Conservation (phyloP, 495 filamentous ascomycete genomes). For the Penicillium pulvis region DNA sequence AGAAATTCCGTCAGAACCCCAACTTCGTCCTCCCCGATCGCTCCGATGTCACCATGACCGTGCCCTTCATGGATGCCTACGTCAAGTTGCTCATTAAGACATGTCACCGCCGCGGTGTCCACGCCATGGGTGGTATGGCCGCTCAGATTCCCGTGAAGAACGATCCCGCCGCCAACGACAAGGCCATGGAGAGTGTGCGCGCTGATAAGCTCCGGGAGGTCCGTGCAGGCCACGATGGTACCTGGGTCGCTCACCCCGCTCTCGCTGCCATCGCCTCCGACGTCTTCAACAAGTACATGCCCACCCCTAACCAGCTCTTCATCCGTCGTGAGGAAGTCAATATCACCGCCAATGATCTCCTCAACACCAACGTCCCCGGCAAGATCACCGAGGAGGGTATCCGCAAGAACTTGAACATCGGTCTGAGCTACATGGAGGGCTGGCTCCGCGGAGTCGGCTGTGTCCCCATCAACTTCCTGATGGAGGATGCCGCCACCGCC, state of each 20-base stretch:
- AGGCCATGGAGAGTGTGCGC: slow-evolving; percentile 89
- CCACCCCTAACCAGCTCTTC: slow-evolving; percentile 96
- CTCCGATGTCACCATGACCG: slow-evolving; percentile 91
- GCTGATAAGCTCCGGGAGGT: slow-evolving; percentile 97
- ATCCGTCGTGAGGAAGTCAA: slow-evolving; percentile 86
- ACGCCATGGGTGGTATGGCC: slow-evolving; percentile 99
- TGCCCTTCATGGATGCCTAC: slow-evolving; percentile 98
- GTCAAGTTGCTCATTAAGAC: slow-evolving; percentile 96
- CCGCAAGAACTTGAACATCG: slow-evolving; percentile 97
- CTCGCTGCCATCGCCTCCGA: slow-evolving; percentile 87
- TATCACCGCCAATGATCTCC: slow-evolving; percentile 83
- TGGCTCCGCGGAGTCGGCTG: slow-evolving; percentile 95
- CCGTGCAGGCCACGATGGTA: slow-evolving; percentile 91
- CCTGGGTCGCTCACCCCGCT: slow-evolving; percentile 97
- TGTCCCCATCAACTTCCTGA: slow-evolving; percentile 98
- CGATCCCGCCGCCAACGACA: slow-evolving; percentile 84
- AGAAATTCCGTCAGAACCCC: slow-evolving; percentile 96
- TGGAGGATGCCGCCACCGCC: slow-evolving; percentile 98
- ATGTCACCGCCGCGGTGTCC: slow-evolving; percentile 91
- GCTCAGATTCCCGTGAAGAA: slow-evolving; percentile 99
- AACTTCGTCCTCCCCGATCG: slow-evolving; percentile 94
- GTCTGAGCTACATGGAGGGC: slow-evolving; percentile 97
- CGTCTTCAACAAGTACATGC: slow-evolving; percentile 99
- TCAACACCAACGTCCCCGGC: slow-evolving; percentile 98
- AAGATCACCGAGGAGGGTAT: slow-evolving; percentile 94